Base-by-base conservation (phyloP, 805 yeast species). In the Saturnispora halmiae region DNA sequence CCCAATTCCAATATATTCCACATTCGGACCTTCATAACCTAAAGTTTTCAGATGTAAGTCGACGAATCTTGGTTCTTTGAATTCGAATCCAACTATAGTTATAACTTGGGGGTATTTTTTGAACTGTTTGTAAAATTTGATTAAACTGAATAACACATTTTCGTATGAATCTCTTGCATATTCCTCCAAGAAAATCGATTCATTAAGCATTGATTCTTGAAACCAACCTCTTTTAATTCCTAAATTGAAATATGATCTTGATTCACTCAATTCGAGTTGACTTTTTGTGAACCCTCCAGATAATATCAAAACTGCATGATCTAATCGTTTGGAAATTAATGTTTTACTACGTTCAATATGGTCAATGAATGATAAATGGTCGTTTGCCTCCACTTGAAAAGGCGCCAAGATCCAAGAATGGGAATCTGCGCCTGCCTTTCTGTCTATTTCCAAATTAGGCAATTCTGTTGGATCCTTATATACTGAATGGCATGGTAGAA, bases 161-260 rank as follows among this genome's bases (percentile, higher is more conserved):
- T 84, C 94, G 53, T 79, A 79, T 1, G 92, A 82, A 56, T 84
- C 94, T 30, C 85, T 61, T 0, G 94, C 86, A 54, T 58, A 79
- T 49, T 81, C 88, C 52, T 84, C 95, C 1, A 77, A 60, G 5
- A 64, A 45, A 1, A 79, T 58, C 11, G 21, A 15, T 18, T 4
- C 20, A 29, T 28, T 44, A 21, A 16, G 34, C 35, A 25, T 33
- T 8, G 36, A 18, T 30, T 34, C 13, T 8, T 24, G 33, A 30
- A 41, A 47, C 43, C 46, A 36, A 8, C 56, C 63, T 36, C 75
- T 47, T 11, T 58, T 53, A 27, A 51, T 31, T 1, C 75, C 70
- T 16, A 77, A 60, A 13, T 65, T 51, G 40, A 63, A 67, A 54
- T 81, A 83, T 9, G 82, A 72, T 41, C 59, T 62, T 1, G 94